Base-by-base conservation (phyloP, 495 filamentous ascomycete genomes). In the Lindgomyces ingoldianus region DNA sequence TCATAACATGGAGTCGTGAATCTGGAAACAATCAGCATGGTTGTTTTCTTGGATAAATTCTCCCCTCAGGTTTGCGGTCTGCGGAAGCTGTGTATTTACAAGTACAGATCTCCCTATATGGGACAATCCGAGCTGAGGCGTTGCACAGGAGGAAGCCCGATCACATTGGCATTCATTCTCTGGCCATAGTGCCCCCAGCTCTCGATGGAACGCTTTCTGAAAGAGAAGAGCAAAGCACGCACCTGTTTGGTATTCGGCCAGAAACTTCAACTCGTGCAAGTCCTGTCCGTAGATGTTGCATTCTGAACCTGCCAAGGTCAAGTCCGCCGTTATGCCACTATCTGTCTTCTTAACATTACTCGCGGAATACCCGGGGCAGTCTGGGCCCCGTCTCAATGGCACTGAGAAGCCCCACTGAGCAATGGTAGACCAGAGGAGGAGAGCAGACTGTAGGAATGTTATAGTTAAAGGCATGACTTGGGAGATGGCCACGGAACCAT, bases 1-100 rank as follows among this genome's bases (percentile, higher is more conserved):
- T 93, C 71, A 89, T 86, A 65, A 95, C 87, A 74, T 94, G 91
- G 10, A 95, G 84, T 18, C 91, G 87, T 25, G 81, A 80, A 41
- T 89, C 89, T 92, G n/a, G n/a, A n/a, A n/a, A n/a, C n/a, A n/a
- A n/a, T n/a, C n/a, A n/a, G n/a, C n/a, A n/a, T n/a, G n/a, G n/a
- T n/a, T n/a, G n/a, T n/a, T n/a, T n/a, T n/a, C n/a, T n/a, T n/a
- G n/a, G n/a, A n/a, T n/a, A n/a, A n/a, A n/a, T n/a, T n/a, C n/a
- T n/a, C n/a, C n/a, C n/a, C n/a, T n/a, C n/a, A n/a, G n/a, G n/a
- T n/a, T n/a, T n/a, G n/a, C n/a, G n/a, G n/a, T n/a, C n/a, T n/a
- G n/a, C n/a, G n/a, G n/a, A n/a, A n/a, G n/a, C n/a, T n/a, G n/a
- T n/a, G n/a, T n/a, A n/a, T n/a, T n/a, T n/a, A n/a, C n/a, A n/a